A percentile compares a stretch with the other conserved stretches of the same genome.
Conservation (phyloP, 768 basidiomycete genomes). For the Termitomyces sp. region DNA sequence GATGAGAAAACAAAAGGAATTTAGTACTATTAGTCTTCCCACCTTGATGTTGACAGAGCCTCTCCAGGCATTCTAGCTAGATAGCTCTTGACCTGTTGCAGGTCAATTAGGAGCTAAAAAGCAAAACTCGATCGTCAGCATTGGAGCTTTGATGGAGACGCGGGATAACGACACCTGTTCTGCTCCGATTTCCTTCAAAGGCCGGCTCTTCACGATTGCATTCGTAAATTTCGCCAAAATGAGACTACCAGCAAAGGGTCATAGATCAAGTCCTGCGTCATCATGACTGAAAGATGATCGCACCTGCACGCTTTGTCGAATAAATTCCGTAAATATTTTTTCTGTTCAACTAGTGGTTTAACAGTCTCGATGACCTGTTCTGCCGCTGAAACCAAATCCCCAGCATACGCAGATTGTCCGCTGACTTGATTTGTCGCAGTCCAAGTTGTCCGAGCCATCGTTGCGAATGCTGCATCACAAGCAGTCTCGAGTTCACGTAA, state of each 20-base stretch:
- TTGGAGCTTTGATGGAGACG: background rate
- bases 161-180: constrained; percentile 66
- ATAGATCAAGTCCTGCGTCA: background rate
- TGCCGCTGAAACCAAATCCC: constrained; percentile 67
- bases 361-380: constrained; percentile 76
- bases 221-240: constrained; percentile 86
- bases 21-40: constrained; percentile 5
- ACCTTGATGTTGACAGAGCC: constrained; percentile 50
- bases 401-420: constrained; percentile 77
- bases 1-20: constrained; percentile 3
- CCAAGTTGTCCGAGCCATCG: constrained; percentile 81
- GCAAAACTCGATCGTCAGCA: constrained; percentile 11
- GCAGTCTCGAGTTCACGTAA: constrained; percentile 83
- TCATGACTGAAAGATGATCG: constrained; percentile 10
- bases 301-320: constrained; percentile 93
- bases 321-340: constrained; percentile 91
- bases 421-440: constrained; percentile 74
- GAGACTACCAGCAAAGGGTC: constrained; percentile 42
- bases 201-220: constrained; percentile 83
- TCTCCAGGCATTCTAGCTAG: constrained; percentile 83
- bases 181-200: constrained; percentile 88
- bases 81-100: constrained; percentile 81
- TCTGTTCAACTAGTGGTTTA: constrained; percentile 83
- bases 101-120: constrained; percentile 80
- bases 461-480: constrained; percentile 73